Conservation (phyloP, 208 protist genomes). For the Tetramitus jugosus region DNA sequence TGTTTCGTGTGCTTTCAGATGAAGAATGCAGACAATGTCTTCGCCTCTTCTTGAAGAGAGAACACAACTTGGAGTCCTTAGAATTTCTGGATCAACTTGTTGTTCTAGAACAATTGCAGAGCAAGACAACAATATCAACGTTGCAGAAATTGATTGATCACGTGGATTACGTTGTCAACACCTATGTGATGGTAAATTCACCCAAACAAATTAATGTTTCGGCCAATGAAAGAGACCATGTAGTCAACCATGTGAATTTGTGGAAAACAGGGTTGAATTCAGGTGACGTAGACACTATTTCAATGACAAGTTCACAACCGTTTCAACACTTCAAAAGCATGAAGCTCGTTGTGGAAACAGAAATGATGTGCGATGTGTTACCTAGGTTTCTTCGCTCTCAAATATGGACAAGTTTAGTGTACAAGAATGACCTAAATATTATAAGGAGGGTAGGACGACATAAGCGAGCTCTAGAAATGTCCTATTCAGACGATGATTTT, state of each 20-base stretch:
- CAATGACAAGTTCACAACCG: too few relatives aligned
- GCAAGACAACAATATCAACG: too few relatives aligned
- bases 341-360: not conserved
- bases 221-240: not conserved
- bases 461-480: not conserved
- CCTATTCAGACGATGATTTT: not conserved
- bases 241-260: not conserved
- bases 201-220: not conserved
- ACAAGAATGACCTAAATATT: not conserved
- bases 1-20: too few relatives aligned
- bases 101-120: too few relatives aligned
- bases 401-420: not conserved
- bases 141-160: too few relatives aligned
- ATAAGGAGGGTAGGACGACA: not conserved
- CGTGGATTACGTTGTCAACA: not conserved
- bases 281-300: not conserved
- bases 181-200: not conserved
- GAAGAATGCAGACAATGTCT: too few relatives aligned
- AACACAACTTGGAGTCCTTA: too few relatives aligned
- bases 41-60: too few relatives aligned
- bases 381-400: not conserved
- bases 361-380: not conserved
- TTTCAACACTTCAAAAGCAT: not conserved
- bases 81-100: too few relatives aligned
- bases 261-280: too few relatives aligned